Evolutionary conservation across 2,329 filamentous ascomycete genomes (phyloP).

Genomic region (Microcera coccophila): DNA sequence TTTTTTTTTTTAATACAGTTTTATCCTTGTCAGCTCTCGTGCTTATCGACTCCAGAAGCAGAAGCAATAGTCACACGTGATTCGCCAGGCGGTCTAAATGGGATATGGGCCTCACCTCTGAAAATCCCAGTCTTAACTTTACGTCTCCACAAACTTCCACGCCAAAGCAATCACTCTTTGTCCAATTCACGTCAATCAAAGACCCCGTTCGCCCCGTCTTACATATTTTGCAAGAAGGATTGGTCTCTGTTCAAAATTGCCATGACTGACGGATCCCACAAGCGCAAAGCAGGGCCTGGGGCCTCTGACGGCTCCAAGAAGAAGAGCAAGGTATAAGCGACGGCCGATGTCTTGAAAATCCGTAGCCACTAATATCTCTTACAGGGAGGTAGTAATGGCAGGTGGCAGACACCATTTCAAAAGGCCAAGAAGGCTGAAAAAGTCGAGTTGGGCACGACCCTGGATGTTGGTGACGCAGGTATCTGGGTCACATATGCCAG

Average conservation of each 20-base stretch:
- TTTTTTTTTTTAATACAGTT: too few species aligned
- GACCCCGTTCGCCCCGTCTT: neutral
- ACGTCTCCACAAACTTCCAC: neutral
- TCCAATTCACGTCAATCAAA: too few species aligned
- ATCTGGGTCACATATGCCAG: slow-evolving; percentile 77
- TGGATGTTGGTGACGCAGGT: slow-evolving; percentile 67
- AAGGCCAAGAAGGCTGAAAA: slow-evolving; percentile 45
- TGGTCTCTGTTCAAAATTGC: neutral
- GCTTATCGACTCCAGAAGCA: too few species aligned
- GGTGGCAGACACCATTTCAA: slow-evolving; percentile 60
- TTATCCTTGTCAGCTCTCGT: too few species aligned
- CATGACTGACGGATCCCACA: slow-evolving; percentile 34
- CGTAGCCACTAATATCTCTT: neutral
- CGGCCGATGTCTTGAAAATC: neutral
- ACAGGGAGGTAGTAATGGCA: slow-evolving; percentile 51
- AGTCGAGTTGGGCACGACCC: slow-evolving; percentile 39
- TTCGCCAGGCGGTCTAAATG: neutral
- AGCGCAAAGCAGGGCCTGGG: slow-evolving; percentile 35
- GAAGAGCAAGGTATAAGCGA: slow-evolving; percentile 38
- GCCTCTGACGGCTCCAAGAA: slow-evolving; percentile 30
- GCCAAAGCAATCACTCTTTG: too few species aligned
- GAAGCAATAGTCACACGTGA: too few species aligned
- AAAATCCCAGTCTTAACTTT: neutral
- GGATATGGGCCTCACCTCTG: too few species aligned
- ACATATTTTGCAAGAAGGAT: neutral